phyloP scores from a whole-genome alignment of 495 filamentous ascomycete genomes.

The Cenococcum geophilum region DNA sequence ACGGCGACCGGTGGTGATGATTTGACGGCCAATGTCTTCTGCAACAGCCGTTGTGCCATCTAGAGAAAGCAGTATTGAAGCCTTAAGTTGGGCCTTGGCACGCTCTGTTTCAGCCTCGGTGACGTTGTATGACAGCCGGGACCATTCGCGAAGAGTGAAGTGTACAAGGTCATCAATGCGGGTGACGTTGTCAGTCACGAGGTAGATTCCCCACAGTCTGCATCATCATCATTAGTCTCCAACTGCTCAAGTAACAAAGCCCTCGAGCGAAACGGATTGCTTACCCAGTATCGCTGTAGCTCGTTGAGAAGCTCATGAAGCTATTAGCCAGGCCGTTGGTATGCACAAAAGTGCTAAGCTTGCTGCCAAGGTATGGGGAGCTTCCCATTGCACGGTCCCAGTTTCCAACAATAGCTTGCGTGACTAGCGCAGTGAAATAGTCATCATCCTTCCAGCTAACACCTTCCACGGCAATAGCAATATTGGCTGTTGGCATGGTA shows the following conservation, averaged over 20 bases:
- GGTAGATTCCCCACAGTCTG: constrained; percentile 99
- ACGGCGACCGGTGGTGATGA: constrained; percentile 91
- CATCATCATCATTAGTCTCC: neutral
- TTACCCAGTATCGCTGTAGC: constrained; percentile 98
- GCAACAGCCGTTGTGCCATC: constrained; percentile 96
- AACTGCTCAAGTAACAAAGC: no score
- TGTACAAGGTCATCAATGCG: constrained; percentile 90
- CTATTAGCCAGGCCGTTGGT: constrained; percentile 92
- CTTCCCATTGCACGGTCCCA: constrained; percentile 99
- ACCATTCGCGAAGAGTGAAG: constrained; percentile 98
- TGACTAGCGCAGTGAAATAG: constrained; percentile 96
- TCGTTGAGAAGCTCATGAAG: constrained; percentile 99
- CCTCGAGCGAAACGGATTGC: constrained; percentile 22
- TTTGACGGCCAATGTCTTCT: constrained; percentile 97
- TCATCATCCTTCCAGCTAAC: constrained; percentile 98
- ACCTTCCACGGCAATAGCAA: constrained; percentile 98
- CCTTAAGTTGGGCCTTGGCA: constrained; percentile 98
- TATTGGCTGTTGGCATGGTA: constrained; percentile 90
- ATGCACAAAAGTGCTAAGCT: constrained; percentile 88
- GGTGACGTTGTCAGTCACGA: constrained; percentile 83
- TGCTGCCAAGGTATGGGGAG: constrained; percentile 92
- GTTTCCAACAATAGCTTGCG: constrained; percentile 98
- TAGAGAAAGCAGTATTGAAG: constrained; percentile 90
- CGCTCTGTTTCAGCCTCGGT: constrained; percentile 89
- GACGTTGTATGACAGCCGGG: constrained; percentile 80